Evolutionary conservation across 768 basidiomycete species (phyloP), one percentile per base, ranked within the genome.

Genomic region (Mycena haematopus): DNA sequence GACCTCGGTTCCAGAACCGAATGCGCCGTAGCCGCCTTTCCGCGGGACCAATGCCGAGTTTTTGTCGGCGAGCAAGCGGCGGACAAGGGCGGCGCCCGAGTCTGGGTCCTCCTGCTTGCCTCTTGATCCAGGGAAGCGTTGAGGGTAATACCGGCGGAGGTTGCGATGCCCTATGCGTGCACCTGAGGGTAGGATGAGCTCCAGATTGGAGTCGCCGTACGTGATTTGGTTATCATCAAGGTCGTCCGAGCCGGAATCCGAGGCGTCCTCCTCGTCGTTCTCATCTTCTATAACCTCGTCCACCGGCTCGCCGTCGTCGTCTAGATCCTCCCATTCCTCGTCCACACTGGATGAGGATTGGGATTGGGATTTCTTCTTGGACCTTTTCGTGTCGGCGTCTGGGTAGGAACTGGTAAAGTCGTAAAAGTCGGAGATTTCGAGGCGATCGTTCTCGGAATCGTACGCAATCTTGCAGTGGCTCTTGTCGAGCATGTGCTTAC

Each of bases 401-500:
- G 92, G 91, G 71, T 96, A 96, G 13, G 91, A 93, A 0, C 81
- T 74, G 0, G 88, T 83, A 74, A 96, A 99, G 75, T 97, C 95
- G 78, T 99, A 99, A 72, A 82, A 98, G 68, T 98, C 96, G 0
- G 95, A 92, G 6, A 96, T 67, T 68, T 96, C 96, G 55, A 96
- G 84, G 44, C 88, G 85, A 71, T 98, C 94, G 40, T 78, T 72
- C 68, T 92, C 88, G 1, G 84, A 77, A 61, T 95, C 93, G 75
- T 96, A 99, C 0, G 93, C 91, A 66, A 99, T 87, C 77, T 97
- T 98, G 83, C 96, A 98, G 71, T 99, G 97, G 60, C 86, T 84
- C 78, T 99, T 99, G 80, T 96, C 96, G 42, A 86, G 64, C 97
- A 99, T 99, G 73, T 99, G 97, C 71, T 92, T 93, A 68, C 95